phyloP scores from a whole-genome alignment of 345 rosid genomes.

The Aurinia saxatilis region DNA sequence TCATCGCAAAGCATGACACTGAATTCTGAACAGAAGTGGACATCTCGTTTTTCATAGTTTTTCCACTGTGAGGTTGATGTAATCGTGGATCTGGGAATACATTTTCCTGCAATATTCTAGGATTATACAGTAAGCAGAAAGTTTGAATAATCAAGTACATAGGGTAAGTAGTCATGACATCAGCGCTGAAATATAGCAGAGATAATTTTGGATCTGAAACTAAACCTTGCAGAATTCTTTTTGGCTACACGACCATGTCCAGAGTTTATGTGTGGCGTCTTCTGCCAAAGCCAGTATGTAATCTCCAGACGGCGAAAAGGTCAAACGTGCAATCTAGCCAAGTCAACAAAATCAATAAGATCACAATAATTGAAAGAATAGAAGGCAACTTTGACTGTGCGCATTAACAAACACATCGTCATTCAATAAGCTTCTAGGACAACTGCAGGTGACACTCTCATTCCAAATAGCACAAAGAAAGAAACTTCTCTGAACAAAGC shows the following conservation, averaged over 20 bases:
- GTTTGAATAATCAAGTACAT: slow-evolving; percentile 1
- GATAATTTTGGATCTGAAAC: background rate
- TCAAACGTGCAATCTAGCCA: slow-evolving; percentile 27
- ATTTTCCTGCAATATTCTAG: slow-evolving; percentile 21
- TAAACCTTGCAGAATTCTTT: slow-evolving; percentile 24
- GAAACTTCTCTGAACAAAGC: background rate
- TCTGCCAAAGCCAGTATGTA: slow-evolving; percentile 32
- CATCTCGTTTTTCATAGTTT: slow-evolving; percentile 30
- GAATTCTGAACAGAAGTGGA: slow-evolving; percentile 9
- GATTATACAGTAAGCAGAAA: background rate
- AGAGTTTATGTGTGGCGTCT: slow-evolving; percentile 29
- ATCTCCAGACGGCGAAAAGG: slow-evolving; percentile 29
- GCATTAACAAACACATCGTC: background rate
- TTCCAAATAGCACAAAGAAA: background rate
- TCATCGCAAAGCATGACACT: slow-evolving; percentile 28
- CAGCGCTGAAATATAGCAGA: background rate
- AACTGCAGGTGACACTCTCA: background rate
- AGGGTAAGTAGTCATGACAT: slow-evolving; percentile 5
- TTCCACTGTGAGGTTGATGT: slow-evolving; percentile 28
- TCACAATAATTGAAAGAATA: background rate
- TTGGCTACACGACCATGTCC: slow-evolving; percentile 28
- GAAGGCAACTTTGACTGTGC: background rate
- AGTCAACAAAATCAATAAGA: slow-evolving; percentile 7
- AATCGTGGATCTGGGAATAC: slow-evolving; percentile 18
- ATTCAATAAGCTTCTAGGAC: background rate